These are phyloP conservation scores for Penicillium freii DNA, from an alignment of 2,329 filamentous ascomycete species.

Conservation along the genomic window DNA sequence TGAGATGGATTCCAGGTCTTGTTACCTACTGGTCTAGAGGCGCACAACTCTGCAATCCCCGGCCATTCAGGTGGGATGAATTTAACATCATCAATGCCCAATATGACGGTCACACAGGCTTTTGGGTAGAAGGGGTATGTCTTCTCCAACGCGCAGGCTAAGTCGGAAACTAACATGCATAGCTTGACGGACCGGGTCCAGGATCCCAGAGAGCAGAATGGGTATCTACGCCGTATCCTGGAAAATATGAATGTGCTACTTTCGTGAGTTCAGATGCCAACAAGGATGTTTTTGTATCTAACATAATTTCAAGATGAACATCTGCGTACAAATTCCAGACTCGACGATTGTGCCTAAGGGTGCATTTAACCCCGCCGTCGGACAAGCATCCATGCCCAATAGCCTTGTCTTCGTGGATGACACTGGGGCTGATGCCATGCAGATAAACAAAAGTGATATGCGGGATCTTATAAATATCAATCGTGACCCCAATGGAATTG, in stretches of 20 bases:
- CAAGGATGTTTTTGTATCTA: not conserved
- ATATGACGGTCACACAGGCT: not conserved
- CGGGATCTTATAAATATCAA: fast-evolving
- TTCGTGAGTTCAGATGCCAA: not conserved
- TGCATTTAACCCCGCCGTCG: no score
- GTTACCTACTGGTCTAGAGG: constrained; percentile 10
- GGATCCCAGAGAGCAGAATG: not conserved
- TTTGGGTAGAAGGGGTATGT: constrained; percentile 4
- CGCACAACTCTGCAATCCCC: not conserved
- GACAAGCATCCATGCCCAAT: no score
- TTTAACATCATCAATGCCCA: not conserved
- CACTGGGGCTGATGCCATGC: not conserved
- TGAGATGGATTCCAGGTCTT: not conserved
- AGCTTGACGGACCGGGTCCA: not conserved
- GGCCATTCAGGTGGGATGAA: not conserved
- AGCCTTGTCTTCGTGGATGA: not conserved
- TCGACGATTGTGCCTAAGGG: no score
- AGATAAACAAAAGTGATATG: not conserved
- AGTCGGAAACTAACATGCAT: not conserved
- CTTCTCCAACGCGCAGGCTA: not conserved
- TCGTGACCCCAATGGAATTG: not conserved
- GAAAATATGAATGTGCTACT: fast-evolving
- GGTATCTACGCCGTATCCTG: not conserved
- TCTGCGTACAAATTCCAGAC: not conserved
- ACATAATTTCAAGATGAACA: not conserved